These are phyloP conservation scores for Phanerochaete carnosa DNA, from an alignment of 768 basidiomycete genomes.

Conservation along the genomic window DNA sequence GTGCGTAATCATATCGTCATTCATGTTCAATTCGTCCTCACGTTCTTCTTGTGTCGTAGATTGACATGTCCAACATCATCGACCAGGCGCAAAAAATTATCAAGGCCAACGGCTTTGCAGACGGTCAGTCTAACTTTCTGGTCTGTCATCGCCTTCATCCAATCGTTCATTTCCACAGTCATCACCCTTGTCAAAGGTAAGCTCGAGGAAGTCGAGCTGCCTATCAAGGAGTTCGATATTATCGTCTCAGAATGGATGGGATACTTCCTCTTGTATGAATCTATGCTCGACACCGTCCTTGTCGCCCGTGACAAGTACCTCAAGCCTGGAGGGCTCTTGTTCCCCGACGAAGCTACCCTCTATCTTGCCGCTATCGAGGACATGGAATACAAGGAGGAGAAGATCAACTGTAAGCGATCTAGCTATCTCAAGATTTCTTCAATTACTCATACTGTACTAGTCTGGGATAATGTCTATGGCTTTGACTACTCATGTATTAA, in stretches of 20 bases:
- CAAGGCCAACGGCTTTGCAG: conserved; percentile 93
- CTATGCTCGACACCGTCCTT: conserved; percentile 98
- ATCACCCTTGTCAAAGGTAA: conserved; percentile 98
- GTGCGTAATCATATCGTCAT: conserved; percentile 40
- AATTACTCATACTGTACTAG: conserved; percentile 37
- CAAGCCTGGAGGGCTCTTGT: conserved; percentile 85
- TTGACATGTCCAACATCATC: conserved; percentile 99
- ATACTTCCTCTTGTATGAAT: conserved; percentile 98
- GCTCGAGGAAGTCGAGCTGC: conserved; percentile 88
- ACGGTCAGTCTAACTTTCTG: conserved; percentile 59
- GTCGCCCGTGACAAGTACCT: conserved; percentile 97
- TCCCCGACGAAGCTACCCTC: conserved; percentile 91
- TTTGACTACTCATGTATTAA: conserved; percentile 99
- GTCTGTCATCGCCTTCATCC: not conserved
- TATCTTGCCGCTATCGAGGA: conserved; percentile 98
- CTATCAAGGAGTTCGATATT: conserved; percentile 92
- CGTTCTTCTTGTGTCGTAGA: conserved; percentile 41
- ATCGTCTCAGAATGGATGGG: conserved; percentile 99
- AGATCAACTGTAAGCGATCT: conserved; percentile 87
- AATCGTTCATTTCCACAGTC: conserved; percentile 37
- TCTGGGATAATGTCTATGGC: conserved; percentile 99
- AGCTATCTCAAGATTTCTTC: not conserved
- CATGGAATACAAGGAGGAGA: conserved; percentile 99
- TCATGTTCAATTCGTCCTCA: not conserved
- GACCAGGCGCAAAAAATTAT: conserved; percentile 98